Evolutionary conservation across 371 early-diverging fungal genomes (phyloP).

Genomic region (Mortierella sp.): DNA sequence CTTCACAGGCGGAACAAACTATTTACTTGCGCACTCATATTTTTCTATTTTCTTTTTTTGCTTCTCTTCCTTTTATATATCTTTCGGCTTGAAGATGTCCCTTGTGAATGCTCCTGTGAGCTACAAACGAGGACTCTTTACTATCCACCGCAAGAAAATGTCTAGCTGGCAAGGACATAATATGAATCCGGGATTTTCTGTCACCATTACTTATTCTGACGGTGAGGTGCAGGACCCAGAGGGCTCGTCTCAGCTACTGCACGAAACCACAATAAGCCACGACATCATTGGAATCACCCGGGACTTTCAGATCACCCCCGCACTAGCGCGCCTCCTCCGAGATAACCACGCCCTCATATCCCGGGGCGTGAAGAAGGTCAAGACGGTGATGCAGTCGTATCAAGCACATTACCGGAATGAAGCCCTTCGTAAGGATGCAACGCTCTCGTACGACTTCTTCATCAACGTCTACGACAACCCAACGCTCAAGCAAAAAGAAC

Average conservation of each 20-base stretch:
- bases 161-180: conserved; percentile 57
- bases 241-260: conserved; percentile 37
- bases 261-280: conserved; percentile 54
- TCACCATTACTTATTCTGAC: conserved; percentile 55
- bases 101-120: conserved; percentile 57
- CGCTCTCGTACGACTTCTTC: conserved; percentile 64
- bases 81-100: conserved; percentile 29
- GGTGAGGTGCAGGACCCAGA: conserved; percentile 43
- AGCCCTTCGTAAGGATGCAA: conserved; percentile 60
- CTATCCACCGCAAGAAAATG: conserved; percentile 57
- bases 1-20: too few species aligned
- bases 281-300: conserved; percentile 58
- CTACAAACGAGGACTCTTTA: conserved; percentile 59
- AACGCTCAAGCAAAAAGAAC: conserved; percentile 55
- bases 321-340: conserved; percentile 58
- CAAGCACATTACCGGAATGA: conserved; percentile 57
- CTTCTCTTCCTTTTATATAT: too few species aligned
- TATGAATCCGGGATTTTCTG: conserved; percentile 63
- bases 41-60: background rate
- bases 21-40: too few species aligned
- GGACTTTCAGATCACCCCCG: conserved; percentile 57
- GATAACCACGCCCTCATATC: conserved; percentile 62
- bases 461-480: conserved; percentile 63
- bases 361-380: conserved; percentile 46
- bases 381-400: conserved; percentile 55